These are phyloP conservation scores for Maudiozyma turicensis DNA, from an alignment of 805 yeast species.

Conservation along the genomic window DNA sequence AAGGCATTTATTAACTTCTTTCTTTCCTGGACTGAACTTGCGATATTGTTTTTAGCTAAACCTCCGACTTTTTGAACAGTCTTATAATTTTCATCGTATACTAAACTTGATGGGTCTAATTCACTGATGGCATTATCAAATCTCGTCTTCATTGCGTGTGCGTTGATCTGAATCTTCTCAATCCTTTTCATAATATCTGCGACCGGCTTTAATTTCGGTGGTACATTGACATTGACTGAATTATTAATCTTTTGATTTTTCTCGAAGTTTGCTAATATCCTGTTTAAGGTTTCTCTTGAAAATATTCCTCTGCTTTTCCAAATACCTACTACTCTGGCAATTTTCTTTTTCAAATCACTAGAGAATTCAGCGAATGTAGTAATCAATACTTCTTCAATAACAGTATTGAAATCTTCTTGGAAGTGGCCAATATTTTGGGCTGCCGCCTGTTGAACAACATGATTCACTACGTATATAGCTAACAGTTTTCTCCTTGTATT, in stretches of 20 bases:
- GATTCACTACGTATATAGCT: constrained; percentile 26
- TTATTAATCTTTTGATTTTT: constrained; percentile 4
- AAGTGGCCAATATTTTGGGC: constrained; percentile 23
- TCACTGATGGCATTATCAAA: constrained; percentile 23
- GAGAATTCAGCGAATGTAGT: constrained; percentile 31
- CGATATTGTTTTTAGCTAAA: constrained; percentile 21
- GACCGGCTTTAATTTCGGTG: constrained; percentile 28
- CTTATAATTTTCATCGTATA: constrained; percentile 21
- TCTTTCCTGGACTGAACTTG: constrained; percentile 23
- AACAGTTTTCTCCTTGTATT: constrained; percentile 25
- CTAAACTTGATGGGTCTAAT: constrained; percentile 21
- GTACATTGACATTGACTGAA: constrained; percentile 17
- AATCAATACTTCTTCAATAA: constrained; percentile 28
- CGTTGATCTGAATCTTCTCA: constrained; percentile 16
- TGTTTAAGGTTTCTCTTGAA: constrained; percentile 16
- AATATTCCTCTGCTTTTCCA: constrained; percentile 59
- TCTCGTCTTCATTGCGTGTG: constrained; percentile 19
- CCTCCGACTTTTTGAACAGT: constrained; percentile 27
- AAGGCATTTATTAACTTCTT: constrained; percentile 20
- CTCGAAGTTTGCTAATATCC: constrained; percentile 3
- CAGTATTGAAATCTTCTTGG: constrained; percentile 20
- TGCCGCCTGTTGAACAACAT: constrained; percentile 28
- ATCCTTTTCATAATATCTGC: constrained; percentile 17
- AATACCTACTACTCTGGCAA: constrained; percentile 50
- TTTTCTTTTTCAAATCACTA: constrained; percentile 39